Base-by-base conservation (phyloP, 164 flowering plant species). In the Chimonanthus praecox region DNA sequence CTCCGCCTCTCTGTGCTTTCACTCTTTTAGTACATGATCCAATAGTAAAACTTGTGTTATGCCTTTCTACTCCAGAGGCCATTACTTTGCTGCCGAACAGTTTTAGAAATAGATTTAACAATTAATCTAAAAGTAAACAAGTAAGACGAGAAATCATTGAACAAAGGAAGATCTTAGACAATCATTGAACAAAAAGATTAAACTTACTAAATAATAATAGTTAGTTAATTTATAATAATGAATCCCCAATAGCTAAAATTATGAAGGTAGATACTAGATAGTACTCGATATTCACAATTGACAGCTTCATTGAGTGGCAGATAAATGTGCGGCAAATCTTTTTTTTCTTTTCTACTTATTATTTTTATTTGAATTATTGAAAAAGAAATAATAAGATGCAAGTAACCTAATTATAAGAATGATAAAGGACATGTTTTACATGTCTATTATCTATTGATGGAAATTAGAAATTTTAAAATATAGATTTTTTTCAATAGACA, bases 1-100 rank as follows among this genome's bases (percentile, higher is more conserved):
- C 93, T 71, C 90, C 91, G 58, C 84, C 85, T 76, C 43, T 71
- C 66, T 90, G 79, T 5, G 90, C 90, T 20, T 33, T 33, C 33
- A 33, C 2, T 33, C 33, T 33, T 89, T 88, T 44, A 89, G 79
- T 21, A 90, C 87, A 64, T 88, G 83, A 76, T 89, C 92, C 92
- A 16, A 89, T 87, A 16, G 89, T 91, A 71, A 90, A 90, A 10
- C 75, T 83, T 69, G 82, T 80, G 69, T 80, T 77, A 81, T 85
- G 89, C 73, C 83, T 83, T 62, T 79, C 82, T 71, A 85, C 88
- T 76, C 82, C 82, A 1, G 73, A 79, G 72, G 74, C 76, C 84
- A 84, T 85, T 49, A 80, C 74, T 74, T 80, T 49, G 80, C 88
- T 84, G 67, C n/a, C 45, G 43, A 51, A 13, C 33, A 33, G 33